These are phyloP conservation scores for Papilionanthe hybrid DNA, from an alignment of 116 monocot genomes.

Conservation along the genomic window DNA sequence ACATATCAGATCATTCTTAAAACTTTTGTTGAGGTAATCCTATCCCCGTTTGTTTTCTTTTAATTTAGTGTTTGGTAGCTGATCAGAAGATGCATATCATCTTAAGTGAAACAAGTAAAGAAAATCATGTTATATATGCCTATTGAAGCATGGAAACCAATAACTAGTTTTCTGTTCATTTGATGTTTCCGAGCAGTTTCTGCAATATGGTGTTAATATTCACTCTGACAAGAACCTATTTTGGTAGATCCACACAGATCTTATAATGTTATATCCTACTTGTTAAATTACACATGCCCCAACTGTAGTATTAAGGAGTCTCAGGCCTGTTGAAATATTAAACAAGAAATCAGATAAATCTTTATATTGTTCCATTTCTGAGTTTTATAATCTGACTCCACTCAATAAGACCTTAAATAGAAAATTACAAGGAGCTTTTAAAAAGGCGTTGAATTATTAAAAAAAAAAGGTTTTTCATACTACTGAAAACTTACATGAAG, in stretches of 20 bases:
- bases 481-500: not conserved
- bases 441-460: not conserved
- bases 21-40: constrained; percentile 73
- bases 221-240: not conserved
- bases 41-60: not conserved
- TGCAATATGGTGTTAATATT: not conserved
- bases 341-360: not conserved
- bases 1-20: constrained; percentile 96
- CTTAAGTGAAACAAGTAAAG: not conserved
- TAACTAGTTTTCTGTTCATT: too few species aligned
- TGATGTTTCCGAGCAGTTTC: too few species aligned
- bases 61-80: not conserved
- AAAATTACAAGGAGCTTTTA: not conserved
- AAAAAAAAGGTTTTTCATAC: not conserved
- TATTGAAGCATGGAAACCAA: too few species aligned
- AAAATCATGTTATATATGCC: not conserved
- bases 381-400: not conserved
- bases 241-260: not conserved
- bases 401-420: not conserved
- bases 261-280: not conserved
- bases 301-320: not conserved
- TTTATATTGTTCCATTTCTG: not conserved
- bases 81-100: not conserved
- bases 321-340: not conserved
- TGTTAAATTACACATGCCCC: not conserved